Evolutionary conservation across 2,329 filamentous ascomycete species (phyloP).

Genomic region (Diaporthe humulicola): DNA sequence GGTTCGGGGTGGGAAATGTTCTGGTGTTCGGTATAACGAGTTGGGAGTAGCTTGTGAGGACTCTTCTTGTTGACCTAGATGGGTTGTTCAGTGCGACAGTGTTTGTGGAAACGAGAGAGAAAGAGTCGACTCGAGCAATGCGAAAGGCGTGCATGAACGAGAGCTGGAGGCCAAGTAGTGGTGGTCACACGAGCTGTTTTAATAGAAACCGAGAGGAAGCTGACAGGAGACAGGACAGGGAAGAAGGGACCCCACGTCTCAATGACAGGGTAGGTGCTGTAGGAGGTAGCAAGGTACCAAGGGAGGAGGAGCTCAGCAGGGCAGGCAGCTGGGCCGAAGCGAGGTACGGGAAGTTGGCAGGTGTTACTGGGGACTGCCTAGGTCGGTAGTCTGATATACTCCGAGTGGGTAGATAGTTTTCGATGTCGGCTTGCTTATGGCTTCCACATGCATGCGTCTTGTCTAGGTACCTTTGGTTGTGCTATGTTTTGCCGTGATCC

Average conservation of each 20-base stretch:
- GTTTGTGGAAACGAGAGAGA: conserved; percentile 3
- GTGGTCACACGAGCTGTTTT: conserved; percentile 31
- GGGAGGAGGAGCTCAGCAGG: background rate
- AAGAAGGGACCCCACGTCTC: conserved; percentile 8
- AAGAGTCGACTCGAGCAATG: conserved; percentile 21
- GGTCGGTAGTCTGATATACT: background rate
- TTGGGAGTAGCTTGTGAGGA: background rate
- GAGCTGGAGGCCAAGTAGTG: background rate
- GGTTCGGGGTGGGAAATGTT: background rate
- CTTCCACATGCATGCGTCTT: conserved; percentile 29
- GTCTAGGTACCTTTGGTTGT: background rate
- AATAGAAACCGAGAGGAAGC: conserved; percentile 10
- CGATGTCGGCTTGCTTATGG: conserved; percentile 23
- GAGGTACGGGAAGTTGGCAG: conserved; percentile 1
- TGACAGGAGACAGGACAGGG: background rate
- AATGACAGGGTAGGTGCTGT: conserved; percentile 1
- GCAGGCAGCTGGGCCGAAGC: conserved; percentile 9
- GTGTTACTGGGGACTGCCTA: background rate
- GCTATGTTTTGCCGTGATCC: background rate
- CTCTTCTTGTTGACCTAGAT: background rate
- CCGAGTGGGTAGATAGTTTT: background rate
- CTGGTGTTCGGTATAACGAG: background rate
- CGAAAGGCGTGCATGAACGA: conserved; percentile 29
- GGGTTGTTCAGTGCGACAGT: background rate
- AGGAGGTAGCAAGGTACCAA: background rate